phyloP scores from a whole-genome alignment of 495 filamentous ascomycete species.

The Rostrohypoxylon terebratum region DNA sequence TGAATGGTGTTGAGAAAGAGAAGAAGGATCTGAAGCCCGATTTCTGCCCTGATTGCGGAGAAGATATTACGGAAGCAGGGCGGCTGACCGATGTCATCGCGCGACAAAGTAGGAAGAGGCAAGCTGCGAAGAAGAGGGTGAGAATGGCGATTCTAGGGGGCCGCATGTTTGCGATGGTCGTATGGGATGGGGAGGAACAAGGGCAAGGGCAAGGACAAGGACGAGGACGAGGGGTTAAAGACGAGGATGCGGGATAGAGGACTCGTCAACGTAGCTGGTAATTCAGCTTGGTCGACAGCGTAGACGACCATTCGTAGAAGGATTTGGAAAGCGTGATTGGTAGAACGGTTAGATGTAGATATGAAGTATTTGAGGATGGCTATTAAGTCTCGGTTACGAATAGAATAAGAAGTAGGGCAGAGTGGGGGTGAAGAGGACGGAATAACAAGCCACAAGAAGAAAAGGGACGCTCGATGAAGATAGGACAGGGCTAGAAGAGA shows the following conservation, averaged over 20 bases:
- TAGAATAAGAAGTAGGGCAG: slow-evolving; percentile 9
- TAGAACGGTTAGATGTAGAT: slow-evolving; percentile 5
- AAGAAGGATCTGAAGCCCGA: slow-evolving; percentile 57
- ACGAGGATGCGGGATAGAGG: not conserved
- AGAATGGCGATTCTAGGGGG: slow-evolving; percentile 60
- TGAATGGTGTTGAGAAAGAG: slow-evolving; percentile 65
- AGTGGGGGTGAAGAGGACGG: slow-evolving; percentile 18
- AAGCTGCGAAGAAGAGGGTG: slow-evolving; percentile 59
- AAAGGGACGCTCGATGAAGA: slow-evolving; percentile 19
- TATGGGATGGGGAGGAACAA: not conserved
- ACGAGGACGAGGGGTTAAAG: not conserved
- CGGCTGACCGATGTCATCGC: slow-evolving; percentile 52
- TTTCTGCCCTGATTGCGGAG: slow-evolving; percentile 45
- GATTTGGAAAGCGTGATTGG: slow-evolving; percentile 16
- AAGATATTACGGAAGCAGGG: slow-evolving; percentile 43
- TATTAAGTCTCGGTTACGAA: slow-evolving; percentile 12
- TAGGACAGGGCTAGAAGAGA: slow-evolving; percentile 8
- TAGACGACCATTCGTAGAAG: slow-evolving; percentile 44
- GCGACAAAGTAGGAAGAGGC: slow-evolving; percentile 61
- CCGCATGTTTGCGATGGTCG: slow-evolving; percentile 55
- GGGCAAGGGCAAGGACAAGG: not conserved
- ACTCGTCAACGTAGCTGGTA: slow-evolving; percentile 45
- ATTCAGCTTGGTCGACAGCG: slow-evolving; percentile 43
- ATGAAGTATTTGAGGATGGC: slow-evolving; percentile 29
- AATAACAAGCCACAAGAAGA: slow-evolving; percentile 21